Percentiles rank a stretch among this genome's conserved stretches.
Conservation (phyloP, 495 filamentous ascomycete genomes). For the Cercophora newfieldiana region DNA sequence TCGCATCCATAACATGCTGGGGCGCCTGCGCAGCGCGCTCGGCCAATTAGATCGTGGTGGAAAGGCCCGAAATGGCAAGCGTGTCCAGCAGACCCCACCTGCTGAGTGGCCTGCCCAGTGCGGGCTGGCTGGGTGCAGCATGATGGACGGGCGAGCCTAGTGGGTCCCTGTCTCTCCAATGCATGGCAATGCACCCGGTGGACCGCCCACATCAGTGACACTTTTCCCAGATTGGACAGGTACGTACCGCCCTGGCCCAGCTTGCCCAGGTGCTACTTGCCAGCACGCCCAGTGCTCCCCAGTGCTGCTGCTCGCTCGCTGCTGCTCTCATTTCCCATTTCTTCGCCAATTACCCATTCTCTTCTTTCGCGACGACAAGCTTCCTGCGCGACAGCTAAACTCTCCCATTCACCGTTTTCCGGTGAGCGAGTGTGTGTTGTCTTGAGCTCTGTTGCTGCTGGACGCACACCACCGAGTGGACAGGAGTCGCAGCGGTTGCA, state of each 20-base stretch:
- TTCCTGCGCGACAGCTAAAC: neutral
- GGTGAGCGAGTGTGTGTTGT: neutral
- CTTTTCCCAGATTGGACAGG: constrained; percentile 16
- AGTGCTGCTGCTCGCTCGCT: constrained; percentile 13
- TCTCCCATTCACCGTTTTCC: neutral
- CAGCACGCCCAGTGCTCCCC: neutral
- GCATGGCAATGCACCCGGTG: constrained; percentile 11
- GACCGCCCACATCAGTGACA: neutral
- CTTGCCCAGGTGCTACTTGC: neutral
- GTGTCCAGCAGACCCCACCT: constrained; percentile 5
- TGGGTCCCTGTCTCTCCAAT: neutral
- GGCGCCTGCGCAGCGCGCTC: neutral
- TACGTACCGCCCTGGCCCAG: neutral
- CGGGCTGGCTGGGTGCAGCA: constrained; percentile 1
- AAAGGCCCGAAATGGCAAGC: constrained; percentile 5
- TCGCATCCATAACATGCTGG: constrained; percentile 5
- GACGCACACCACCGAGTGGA: neutral
- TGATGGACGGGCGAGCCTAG: neutral
- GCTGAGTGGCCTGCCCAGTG: neutral
- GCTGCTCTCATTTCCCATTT: constrained; percentile 20
- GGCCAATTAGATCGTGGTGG: neutral
- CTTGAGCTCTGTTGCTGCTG: constrained; percentile 5
- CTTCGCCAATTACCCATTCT: constrained; percentile 15
- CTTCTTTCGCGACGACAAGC: constrained; percentile 3
- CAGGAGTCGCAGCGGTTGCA: neutral